phyloP scores from a whole-genome alignment of 1,284 basidiomycete genomes.

The Moniliella sp. region DNA sequence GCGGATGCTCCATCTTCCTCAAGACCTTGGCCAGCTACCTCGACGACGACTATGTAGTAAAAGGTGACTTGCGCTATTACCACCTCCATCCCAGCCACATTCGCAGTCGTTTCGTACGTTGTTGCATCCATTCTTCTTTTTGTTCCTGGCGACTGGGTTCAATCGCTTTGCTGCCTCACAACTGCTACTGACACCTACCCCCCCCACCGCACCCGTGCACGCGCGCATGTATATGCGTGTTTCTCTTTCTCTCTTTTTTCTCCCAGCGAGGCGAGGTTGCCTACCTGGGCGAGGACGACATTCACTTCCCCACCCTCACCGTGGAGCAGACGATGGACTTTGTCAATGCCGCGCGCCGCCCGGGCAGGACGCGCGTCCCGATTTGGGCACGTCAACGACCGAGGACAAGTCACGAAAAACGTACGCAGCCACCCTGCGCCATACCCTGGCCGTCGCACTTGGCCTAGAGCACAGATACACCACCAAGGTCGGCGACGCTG shows the following conservation, averaged over 20 bases:
- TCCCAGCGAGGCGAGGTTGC: slow-evolving; percentile 14
- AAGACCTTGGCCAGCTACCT: slow-evolving; percentile 11
- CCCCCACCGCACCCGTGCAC: no score
- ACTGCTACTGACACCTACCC: not conserved
- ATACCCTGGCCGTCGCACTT: slow-evolving; percentile 17
- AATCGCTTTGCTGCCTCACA: no score
- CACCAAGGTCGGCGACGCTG: slow-evolving; percentile 32
- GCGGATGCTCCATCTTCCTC: slow-evolving; percentile 17
- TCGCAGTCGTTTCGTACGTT: slow-evolving; percentile 10
- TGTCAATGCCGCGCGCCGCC: slow-evolving; percentile 4
- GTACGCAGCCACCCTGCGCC: slow-evolving; percentile 9
- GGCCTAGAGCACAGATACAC: slow-evolving; percentile 22
- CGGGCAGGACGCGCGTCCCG: not conserved
- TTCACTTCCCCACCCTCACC: slow-evolving; percentile 13
- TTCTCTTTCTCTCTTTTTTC: not conserved
- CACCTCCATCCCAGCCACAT: slow-evolving; percentile 16
- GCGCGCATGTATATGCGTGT: no score
- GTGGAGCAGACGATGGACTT: slow-evolving; percentile 20
- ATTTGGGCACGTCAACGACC: slow-evolving; percentile 3
- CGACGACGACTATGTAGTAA: slow-evolving; percentile 18
- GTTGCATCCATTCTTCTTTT: no score
- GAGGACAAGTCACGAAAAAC: slow-evolving; percentile 1
- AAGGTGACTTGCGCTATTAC: slow-evolving; percentile 12
- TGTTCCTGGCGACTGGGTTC: no score
- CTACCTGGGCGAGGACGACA: slow-evolving; percentile 4